Percentiles rank a stretch among this genome's conserved stretches.
phyloP scores from a whole-genome alignment of 2,329 filamentous ascomycete species.

The Monosporascus sp. region DNA sequence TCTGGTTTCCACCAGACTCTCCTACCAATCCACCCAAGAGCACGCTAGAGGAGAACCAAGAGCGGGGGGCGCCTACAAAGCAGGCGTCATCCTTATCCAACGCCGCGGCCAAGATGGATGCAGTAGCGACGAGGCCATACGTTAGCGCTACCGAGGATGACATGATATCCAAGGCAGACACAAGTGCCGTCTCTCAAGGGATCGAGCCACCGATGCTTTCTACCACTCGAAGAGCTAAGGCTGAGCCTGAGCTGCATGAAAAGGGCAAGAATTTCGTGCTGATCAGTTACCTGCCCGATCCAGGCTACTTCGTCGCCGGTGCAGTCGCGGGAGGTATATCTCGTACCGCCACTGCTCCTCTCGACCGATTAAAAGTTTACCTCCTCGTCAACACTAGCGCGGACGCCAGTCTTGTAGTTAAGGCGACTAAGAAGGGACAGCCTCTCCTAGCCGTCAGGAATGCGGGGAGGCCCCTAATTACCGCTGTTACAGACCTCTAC shows the following conservation, averaged over 20 bases:
- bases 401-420: conserved; percentile 49
- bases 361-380: conserved; percentile 96
- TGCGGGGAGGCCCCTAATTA: conserved; percentile 63
- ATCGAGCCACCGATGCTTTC: conserved; percentile 13
- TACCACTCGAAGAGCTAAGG: conserved; percentile 20
- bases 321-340: conserved; percentile 92
- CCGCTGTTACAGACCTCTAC: conserved; percentile 76
- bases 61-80: conserved; percentile 5
- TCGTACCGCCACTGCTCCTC: conserved; percentile 88
- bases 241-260: conserved; percentile 29
- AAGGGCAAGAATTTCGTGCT: conserved; percentile 46
- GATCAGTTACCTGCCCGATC: conserved; percentile 69
- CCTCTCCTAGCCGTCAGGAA: conserved; percentile 60
- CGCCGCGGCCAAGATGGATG: conserved; percentile 13
- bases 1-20: neutral
- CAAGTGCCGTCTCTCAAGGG: conserved; percentile 12
- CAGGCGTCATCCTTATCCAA: conserved; percentile 8
- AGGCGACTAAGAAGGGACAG: conserved; percentile 66
- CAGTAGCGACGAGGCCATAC: conserved; percentile 11
- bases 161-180: conserved; percentile 7
- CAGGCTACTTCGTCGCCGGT: conserved; percentile 98
- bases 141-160: conserved; percentile 6
- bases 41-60: conserved; percentile 6
- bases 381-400: conserved; percentile 83
- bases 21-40: neutral